Conservation (phyloP, 495 filamentous ascomycete genomes). For the Monascus purpureus region DNA sequence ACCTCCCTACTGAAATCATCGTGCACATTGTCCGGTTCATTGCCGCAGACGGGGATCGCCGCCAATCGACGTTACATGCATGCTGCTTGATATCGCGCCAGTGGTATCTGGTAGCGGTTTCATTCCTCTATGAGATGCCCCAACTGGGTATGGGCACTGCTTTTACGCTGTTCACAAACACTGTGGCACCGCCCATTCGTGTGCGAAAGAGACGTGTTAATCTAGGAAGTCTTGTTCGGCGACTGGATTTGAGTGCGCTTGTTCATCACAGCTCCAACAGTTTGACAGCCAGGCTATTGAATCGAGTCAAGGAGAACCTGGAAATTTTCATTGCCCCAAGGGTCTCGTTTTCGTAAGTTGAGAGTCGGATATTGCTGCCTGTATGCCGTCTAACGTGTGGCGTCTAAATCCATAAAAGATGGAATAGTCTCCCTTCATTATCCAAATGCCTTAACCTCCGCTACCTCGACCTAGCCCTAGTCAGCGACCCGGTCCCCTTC, state of each 20-base stretch:
- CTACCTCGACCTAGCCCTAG: slow-evolving; percentile 44
- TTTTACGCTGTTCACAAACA: slow-evolving; percentile 45
- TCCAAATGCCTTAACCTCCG: slow-evolving; percentile 44
- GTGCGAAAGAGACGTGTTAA: slow-evolving; percentile 38
- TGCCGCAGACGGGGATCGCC: slow-evolving; percentile 5
- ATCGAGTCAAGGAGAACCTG: slow-evolving; percentile 41
- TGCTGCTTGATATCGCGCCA: slow-evolving; percentile 46
- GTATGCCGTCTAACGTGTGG: neutral
- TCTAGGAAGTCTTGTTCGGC: slow-evolving; percentile 40
- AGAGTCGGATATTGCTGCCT: slow-evolving; percentile 1
- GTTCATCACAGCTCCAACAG: slow-evolving; percentile 55
- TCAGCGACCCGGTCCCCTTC: slow-evolving; percentile 39
- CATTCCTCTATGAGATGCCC: slow-evolving; percentile 42
- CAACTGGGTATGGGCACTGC: slow-evolving; percentile 31
- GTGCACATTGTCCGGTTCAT: slow-evolving; percentile 26
- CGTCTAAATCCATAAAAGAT: slow-evolving; percentile 10
- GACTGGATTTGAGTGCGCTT: slow-evolving; percentile 43
- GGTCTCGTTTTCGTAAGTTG: slow-evolving; percentile 42
- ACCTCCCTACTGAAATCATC: slow-evolving; percentile 41
- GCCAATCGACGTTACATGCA: slow-evolving; percentile 33
- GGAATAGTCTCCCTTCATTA: slow-evolving; percentile 50
- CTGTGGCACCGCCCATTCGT: slow-evolving; percentile 48
- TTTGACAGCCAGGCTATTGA: slow-evolving; percentile 48
- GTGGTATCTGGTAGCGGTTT: slow-evolving; percentile 48
- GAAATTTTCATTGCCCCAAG: slow-evolving; percentile 52